phyloP scores from a whole-genome alignment of 345 rosid genomes.

The Camelina hispida region DNA sequence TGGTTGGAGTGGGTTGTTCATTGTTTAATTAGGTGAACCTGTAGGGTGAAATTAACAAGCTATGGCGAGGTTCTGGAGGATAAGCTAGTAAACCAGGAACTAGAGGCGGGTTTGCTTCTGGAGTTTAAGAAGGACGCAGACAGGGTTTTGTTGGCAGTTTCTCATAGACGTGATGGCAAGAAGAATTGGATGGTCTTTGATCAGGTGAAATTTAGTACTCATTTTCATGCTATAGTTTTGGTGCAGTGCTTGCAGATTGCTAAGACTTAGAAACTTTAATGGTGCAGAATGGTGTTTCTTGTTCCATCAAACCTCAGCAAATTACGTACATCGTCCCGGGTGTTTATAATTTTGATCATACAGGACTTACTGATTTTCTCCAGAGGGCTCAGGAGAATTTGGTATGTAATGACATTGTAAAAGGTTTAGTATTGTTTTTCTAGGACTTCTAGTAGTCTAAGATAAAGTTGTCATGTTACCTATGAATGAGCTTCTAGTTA shows the following conservation, averaged over 20 bases:
- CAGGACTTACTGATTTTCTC: conserved; percentile 65
- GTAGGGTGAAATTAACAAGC: conserved; percentile 64
- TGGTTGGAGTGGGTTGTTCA: conserved; percentile 10
- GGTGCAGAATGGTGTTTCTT: conserved; percentile 73
- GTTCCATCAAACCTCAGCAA: conserved; percentile 88
- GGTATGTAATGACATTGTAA: conserved; percentile 55
- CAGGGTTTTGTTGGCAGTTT: conserved; percentile 74
- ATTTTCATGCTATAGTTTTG: background rate
- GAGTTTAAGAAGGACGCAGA: conserved; percentile 92
- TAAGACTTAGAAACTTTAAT: conserved; percentile 22
- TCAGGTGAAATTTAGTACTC: conserved; percentile 73
- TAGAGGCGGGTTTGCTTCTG: conserved; percentile 74
- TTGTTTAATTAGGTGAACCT: conserved; percentile 36
- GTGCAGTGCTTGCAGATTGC: conserved; percentile 18
- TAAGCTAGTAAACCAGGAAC: conserved; percentile 62
- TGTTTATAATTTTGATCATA: conserved; percentile 70
- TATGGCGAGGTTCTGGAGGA: conserved; percentile 71
- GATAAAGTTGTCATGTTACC: conserved; percentile 27
- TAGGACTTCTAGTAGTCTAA: background rate
- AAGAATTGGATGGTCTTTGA: conserved; percentile 99
- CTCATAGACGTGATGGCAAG: conserved; percentile 91
- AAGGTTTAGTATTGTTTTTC: background rate
- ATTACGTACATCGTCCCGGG: conserved; percentile 86
- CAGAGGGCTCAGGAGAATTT: conserved; percentile 71
- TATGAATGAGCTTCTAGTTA: conserved; percentile 9